Evolutionary conservation across 257 asterid genomes (phyloP).

Genomic region (Scutellaria minor): DNA sequence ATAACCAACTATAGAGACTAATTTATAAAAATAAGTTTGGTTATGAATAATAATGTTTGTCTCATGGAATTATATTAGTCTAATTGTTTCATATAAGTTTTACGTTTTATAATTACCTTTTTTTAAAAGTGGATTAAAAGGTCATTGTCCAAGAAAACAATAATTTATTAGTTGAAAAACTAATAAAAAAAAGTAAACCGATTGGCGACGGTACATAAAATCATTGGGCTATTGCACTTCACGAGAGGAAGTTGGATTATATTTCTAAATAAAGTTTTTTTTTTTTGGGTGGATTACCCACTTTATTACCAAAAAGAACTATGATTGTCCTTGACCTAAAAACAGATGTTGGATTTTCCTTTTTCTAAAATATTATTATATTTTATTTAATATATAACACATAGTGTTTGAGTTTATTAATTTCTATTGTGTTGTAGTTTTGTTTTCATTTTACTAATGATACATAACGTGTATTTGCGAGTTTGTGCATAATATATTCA

Average conservation of each 20-base stretch:
- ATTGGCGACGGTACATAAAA: conserved; percentile 28
- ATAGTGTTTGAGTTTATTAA: not conserved
- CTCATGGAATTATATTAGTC: too few species aligned
- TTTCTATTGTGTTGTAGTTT: not conserved
- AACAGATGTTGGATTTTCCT: conserved; percentile 19
- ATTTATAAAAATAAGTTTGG: too few species aligned
- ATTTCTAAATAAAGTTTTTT: conserved; percentile 7
- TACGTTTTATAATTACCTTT: not conserved
- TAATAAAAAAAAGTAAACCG: not conserved
- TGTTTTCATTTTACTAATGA: not conserved
- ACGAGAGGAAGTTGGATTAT: conserved; percentile 31
- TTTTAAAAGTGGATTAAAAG: not conserved
- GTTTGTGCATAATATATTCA: too few species aligned
- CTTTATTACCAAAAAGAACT: conserved; percentile 18
- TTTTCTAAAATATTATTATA: not conserved
- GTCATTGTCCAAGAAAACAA: conserved; percentile 14
- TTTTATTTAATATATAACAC: not conserved
- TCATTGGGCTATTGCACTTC: conserved; percentile 36
- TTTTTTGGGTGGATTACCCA: conserved; percentile 33
- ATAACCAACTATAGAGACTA: too few species aligned
- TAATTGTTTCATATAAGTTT: too few species aligned
- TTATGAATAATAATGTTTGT: too few species aligned
- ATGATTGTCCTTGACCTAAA: conserved; percentile 22
- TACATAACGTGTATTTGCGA: not conserved
- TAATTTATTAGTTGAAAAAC: conserved; percentile 15